Conservation (phyloP, 768 basidiomycete genomes). For the Cystobasidium onofrii region DNA sequence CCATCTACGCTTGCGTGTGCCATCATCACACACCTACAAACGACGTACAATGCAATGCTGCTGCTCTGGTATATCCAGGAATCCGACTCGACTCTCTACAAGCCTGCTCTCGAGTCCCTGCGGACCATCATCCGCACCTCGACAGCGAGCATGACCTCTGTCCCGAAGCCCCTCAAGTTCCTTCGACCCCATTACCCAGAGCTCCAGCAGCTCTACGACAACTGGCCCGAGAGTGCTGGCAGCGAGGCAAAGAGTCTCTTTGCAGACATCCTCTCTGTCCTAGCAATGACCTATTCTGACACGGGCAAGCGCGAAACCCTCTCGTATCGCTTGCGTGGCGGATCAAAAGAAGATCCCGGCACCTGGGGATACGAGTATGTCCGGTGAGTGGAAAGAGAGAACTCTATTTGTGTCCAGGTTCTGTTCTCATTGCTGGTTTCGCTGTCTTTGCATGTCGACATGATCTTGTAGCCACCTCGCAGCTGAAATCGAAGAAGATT, state of each 20-base stretch:
- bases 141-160: conserved; percentile 97
- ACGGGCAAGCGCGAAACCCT: conserved; percentile 93
- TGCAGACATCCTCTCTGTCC: conserved; percentile 91
- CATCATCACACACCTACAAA: no score
- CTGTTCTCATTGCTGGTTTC: no score
- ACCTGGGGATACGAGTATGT: conserved; percentile 99
- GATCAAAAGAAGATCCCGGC: conserved; percentile 63
- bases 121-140: conserved; percentile 89
- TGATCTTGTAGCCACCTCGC: conserved; percentile 59
- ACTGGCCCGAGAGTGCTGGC: conserved; percentile 52
- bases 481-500: conserved; percentile 92
- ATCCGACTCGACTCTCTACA: conserved; percentile 71
- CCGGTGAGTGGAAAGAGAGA: conserved; percentile 47
- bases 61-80: no score
- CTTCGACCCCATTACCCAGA: conserved; percentile 86
- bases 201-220: conserved; percentile 71
- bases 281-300: conserved; percentile 99
- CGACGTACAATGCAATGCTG: no score
- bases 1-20: neutral
- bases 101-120: conserved; percentile 84
- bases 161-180: conserved; percentile 98
- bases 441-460: no score
- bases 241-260: conserved; percentile 63
- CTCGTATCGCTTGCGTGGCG: conserved; percentile 72
- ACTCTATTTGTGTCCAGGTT: neutral